Base-by-base conservation (phyloP, 176 grass and related monocot genomes). In the Triticum turgidum region DNA sequence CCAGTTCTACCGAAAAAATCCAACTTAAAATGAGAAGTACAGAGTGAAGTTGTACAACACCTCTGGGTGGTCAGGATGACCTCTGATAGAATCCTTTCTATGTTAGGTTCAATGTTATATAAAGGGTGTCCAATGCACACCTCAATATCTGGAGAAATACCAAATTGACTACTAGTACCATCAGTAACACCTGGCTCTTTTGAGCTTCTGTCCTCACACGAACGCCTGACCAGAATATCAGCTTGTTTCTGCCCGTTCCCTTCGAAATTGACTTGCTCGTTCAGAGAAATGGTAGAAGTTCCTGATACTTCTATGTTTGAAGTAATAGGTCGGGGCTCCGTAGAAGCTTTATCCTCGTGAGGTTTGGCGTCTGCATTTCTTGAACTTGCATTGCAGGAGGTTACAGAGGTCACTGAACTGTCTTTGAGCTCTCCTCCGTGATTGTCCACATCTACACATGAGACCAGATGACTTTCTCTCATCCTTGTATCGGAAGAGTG, bases 41-140 rank as follows among this genome's bases (percentile, higher is more conserved):
- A 80, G 24, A 45, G 38, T 65, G 34, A 76, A 76, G 65, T 41
- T 85, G 3, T 33, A 44, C 44, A 70, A 18, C 34, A 93, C 92
- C 92, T 91, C 80, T 84, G 75, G 13, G 86, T 81, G 83, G 84
- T 80, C 41, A 83, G 64, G 64, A 88, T 66, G 84, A 86, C 89
- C 51, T 86, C 81, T 68, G 88, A 93, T 17, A 88, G 65, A n/a
- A 73, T 90, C 47, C 80, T 82, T 75, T 80, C 82, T 80, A 86
- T 80, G 74, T 71, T 51, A 73, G 73, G 86, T 64, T 86, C 86
- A 77, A n/a, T 65, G 49, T 79, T 39, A 35, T 54, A 64, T 70
- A 65, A 83, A 78, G 49, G 34, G 51, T 83, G 27, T 39, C 37
- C 64, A 84, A 41, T 39, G 76, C 27, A 84, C 54, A 56, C 29